Conservation (phyloP, 306 rosid species). For the Cucumis hystrix region DNA sequence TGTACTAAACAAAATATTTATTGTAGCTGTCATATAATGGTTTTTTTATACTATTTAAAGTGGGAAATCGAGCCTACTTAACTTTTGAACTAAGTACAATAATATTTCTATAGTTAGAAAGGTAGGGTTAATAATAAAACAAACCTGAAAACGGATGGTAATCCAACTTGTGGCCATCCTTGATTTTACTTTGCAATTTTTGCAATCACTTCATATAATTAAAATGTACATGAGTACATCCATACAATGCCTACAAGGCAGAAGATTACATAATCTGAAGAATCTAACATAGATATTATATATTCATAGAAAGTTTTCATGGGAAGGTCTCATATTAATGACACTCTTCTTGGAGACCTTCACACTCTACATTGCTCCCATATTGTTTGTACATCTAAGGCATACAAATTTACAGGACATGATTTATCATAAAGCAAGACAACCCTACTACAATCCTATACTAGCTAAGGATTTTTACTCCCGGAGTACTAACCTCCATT, state of each 20-base stretch:
- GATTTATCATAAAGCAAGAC: background rate
- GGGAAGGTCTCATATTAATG: background rate
- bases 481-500: constrained; percentile 32
- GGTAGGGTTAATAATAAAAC: background rate
- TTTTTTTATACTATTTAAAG: too few species aligned
- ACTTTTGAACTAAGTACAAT: background rate
- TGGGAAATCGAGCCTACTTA: background rate
- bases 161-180: background rate
- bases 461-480: constrained; percentile 52
- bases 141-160: background rate
- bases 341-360: background rate
- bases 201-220: background rate
- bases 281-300: background rate
- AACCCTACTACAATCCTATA: background rate
- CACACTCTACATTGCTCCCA: background rate
- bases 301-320: background rate
- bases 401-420: background rate
- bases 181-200: background rate
- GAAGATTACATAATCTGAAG: background rate
- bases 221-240: background rate
- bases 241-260: background rate
- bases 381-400: background rate
- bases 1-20: too few species aligned
- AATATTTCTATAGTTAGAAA: background rate
- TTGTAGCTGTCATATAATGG: too few species aligned